Evolutionary conservation across 202 grass and related monocot genomes (phyloP), one percentile per base, ranked within the genome.

Genomic region (Elaeis oleifera): DNA sequence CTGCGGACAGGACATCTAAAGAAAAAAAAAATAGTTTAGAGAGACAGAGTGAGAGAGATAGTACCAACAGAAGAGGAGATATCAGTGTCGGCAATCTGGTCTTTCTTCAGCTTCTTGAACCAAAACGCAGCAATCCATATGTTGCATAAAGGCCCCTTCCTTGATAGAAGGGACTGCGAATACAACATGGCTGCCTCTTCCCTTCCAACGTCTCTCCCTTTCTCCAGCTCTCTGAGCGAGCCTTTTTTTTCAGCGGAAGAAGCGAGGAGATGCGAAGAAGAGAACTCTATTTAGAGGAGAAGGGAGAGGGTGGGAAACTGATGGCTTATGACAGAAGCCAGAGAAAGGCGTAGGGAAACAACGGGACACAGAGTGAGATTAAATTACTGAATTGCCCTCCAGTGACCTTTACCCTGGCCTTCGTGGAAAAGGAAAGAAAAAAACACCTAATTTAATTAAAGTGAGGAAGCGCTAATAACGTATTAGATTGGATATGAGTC

Each of bases 41-140:
- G 9, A 16, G 18, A 6, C 16, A 69, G 14, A n/a, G 13, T 31
- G 28, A 31, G 36, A 13, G 36, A 44, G 9, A 2, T 5, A 28
- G 75, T 83, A 99, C 94, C 94, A 1, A 94, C 54, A 61, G 75
- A 75, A 60, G 94, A 78, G 63, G 70, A 50, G 67, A 97, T 79
- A 63, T 89, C 69, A 23, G 77, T 79, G 67, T 66, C 18, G 5
- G 23, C 48, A 52, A 97, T 79, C 64, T 89, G 69, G 23, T 86
- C 71, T 82, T 65, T 73, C 63, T 31, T 84, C 58, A 97, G 88
- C 74, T 80, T 84, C 52, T 70, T 61, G 64, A 77, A 70, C 57
- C 77, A 74, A 71, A 74, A 68, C 4, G 81, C 84, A 16, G 82
- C 77, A 26, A 74, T 67, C 94, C 94, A 97, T 69, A 89, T 63